Percentiles rank a stretch among this genome's conserved stretches.
phyloP scores from a whole-genome alignment of 1,284 basidiomycete species.

The Sanghuangporus sanghuang region DNA sequence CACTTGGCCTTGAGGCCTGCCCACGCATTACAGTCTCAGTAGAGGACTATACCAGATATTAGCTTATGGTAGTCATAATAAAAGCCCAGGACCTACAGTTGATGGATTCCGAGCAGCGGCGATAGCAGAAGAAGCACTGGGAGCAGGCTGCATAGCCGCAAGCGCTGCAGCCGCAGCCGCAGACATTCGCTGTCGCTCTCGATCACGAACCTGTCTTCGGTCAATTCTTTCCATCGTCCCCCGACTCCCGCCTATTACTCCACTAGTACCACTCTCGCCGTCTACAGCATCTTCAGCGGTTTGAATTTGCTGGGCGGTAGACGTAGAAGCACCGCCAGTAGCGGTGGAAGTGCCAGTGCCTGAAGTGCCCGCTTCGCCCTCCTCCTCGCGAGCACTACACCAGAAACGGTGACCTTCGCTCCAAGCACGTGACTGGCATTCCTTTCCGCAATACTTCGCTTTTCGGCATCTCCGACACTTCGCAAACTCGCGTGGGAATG shows the following conservation, averaged over 20 bases:
- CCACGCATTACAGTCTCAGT: neutral
- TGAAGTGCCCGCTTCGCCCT: conserved; percentile 34
- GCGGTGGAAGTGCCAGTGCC: neutral
- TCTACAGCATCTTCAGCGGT: neutral
- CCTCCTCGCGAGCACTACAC: conserved; percentile 76
- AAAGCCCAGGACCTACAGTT: neutral
- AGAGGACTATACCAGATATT: neutral
- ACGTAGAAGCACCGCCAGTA: neutral
- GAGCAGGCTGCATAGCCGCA: neutral
- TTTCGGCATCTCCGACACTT: conserved; percentile 96
- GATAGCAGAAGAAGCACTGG: neutral
- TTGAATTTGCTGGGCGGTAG: neutral
- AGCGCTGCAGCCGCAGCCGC: conserved; percentile 2
- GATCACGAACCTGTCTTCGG: conserved; percentile 5
- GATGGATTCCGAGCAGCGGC: conserved; percentile 2
- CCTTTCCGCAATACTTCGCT: conserved; percentile 98
- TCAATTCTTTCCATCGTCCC: conserved; percentile 1
- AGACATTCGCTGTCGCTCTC: conserved; percentile 5
- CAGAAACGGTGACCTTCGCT: conserved; percentile 93
- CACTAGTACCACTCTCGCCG: neutral
- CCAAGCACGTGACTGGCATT: conserved; percentile 97
- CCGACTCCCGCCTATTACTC: neutral
- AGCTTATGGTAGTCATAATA: neutral
- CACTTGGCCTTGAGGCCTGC: neutral
- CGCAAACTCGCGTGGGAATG: conserved; percentile 91